These are phyloP conservation scores for Colletotrichum sp. DNA, from an alignment of 2,329 filamentous ascomycete species.

Conservation along the genomic window DNA sequence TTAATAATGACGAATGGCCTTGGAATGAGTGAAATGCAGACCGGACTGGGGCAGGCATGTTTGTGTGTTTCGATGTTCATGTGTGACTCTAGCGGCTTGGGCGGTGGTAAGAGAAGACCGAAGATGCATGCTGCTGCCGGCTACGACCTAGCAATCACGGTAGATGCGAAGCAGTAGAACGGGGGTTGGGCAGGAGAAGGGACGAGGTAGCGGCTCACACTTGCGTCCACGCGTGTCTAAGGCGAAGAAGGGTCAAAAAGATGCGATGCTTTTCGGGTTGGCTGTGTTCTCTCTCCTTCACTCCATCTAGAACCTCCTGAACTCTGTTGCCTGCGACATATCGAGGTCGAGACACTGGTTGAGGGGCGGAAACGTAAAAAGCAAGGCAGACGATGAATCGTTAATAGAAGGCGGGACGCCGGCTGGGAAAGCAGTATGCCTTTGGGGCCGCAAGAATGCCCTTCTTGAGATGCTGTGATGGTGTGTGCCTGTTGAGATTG, in stretches of 20 bases:
- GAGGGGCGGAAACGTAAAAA: not conserved
- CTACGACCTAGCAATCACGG: not conserved
- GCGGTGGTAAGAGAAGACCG: not conserved
- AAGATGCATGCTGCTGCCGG: not conserved
- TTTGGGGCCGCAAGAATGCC: not conserved
- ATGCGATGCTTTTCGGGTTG: not conserved
- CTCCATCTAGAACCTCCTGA: not conserved
- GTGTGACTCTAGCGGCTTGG: not conserved
- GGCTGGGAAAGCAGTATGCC: not conserved
- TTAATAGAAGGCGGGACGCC: not conserved
- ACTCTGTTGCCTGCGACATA: not conserved
- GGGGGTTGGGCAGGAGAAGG: not conserved
- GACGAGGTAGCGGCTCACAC: not conserved
- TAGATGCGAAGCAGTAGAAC: not conserved
- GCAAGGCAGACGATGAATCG: not conserved
- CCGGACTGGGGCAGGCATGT: not conserved
- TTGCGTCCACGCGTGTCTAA: not conserved
- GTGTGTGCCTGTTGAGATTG: not conserved
- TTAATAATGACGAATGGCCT: slow-evolving; percentile 21
- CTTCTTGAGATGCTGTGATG: not conserved
- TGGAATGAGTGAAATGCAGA: not conserved
- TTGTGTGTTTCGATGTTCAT: not conserved
- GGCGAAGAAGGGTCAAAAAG: not conserved
- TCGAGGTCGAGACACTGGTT: not conserved
- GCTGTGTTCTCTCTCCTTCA: not conserved